These are phyloP conservation scores for Narthecium ossifragum DNA, from an alignment of 106 monocot species.

Conservation along the genomic window DNA sequence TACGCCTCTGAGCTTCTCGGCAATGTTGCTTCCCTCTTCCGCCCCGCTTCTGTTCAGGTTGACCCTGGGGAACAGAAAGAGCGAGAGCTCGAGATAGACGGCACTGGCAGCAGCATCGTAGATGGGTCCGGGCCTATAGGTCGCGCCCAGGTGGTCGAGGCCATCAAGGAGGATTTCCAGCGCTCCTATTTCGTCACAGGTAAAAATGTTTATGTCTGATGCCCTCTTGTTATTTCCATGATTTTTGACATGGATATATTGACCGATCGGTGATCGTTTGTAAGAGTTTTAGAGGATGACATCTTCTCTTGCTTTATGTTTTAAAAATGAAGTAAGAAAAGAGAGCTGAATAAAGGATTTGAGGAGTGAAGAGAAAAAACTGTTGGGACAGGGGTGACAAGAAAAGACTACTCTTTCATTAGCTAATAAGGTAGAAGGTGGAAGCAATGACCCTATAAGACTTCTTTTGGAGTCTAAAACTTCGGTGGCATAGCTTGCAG, in stretches of 20 bases:
- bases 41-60: constrained; percentile 12
- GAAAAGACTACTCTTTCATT: no score
- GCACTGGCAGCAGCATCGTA: background rate
- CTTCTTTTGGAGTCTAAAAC: no score
- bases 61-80: background rate
- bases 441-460: no score
- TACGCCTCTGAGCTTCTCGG: constrained; percentile 89
- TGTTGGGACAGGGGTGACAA: no score
- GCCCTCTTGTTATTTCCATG: background rate
- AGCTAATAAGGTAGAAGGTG: no score
- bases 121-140: constrained; percentile 5
- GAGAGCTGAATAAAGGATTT: no score
- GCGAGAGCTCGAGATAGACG: background rate
- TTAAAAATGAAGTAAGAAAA: no score
- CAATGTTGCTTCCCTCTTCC: constrained; percentile 59
- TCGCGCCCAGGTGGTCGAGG: constrained; percentile 38
- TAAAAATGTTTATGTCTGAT: background rate
- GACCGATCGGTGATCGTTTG: background rate
- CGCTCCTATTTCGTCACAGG: constrained; percentile 89
- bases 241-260: background rate
- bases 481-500: no score
- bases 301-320: background rate
- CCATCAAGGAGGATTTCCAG: constrained; percentile 68
- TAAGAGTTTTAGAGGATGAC: background rate
- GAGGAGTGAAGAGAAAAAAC: background rate